Conservation (phyloP, 805 yeast species). For the Wickerhamiella allomyrinae region DNA sequence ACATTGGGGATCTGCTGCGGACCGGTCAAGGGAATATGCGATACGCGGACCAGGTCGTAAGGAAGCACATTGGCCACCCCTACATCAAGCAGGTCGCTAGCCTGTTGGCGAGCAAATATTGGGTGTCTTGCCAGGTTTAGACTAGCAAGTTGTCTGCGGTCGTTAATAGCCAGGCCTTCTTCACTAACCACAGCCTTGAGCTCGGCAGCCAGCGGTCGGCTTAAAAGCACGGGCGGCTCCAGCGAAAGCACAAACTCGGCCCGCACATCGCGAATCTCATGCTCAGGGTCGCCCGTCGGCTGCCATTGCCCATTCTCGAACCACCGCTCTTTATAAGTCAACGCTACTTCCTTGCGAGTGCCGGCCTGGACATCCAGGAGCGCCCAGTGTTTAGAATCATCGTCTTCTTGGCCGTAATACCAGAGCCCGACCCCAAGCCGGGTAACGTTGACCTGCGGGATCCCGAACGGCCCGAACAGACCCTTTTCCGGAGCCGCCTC, state of each 20-base stretch:
- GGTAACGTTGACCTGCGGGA: conserved; percentile 21
- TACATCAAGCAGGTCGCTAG: conserved; percentile 13
- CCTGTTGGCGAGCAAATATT: conserved; percentile 7
- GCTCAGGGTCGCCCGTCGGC: conserved; percentile 5
- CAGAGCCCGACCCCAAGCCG: conserved; percentile 23
- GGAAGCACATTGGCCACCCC: conserved; percentile 20
- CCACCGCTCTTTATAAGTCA: conserved; percentile 11
- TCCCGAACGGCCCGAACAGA: conserved; percentile 16
- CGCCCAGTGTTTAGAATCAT: conserved; percentile 10
- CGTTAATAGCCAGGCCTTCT: conserved; percentile 4
- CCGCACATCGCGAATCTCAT: conserved; percentile 10
- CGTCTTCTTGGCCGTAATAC: conserved; percentile 17
- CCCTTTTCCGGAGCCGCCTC: conserved; percentile 1
- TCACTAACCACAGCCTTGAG: conserved; percentile 2
- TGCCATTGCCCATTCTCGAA: conserved; percentile 14
- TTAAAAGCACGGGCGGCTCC: conserved; percentile 24
- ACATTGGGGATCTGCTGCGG: conserved; percentile 20
- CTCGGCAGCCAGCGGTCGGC: conserved; percentile 11
- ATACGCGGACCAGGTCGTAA: conserved; percentile 14
- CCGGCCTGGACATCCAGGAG: conserved; percentile 16
- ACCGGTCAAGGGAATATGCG: conserved; percentile 19
- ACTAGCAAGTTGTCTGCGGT: conserved; percentile 5
- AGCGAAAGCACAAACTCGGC: conserved; percentile 23
- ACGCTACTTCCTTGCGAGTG: conserved; percentile 11
- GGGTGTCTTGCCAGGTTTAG: conserved; percentile 12